Evolutionary conservation across 345 rosid species (phyloP), one percentile per base, ranked within the genome.

Genomic region (Ceriops tagal): DNA sequence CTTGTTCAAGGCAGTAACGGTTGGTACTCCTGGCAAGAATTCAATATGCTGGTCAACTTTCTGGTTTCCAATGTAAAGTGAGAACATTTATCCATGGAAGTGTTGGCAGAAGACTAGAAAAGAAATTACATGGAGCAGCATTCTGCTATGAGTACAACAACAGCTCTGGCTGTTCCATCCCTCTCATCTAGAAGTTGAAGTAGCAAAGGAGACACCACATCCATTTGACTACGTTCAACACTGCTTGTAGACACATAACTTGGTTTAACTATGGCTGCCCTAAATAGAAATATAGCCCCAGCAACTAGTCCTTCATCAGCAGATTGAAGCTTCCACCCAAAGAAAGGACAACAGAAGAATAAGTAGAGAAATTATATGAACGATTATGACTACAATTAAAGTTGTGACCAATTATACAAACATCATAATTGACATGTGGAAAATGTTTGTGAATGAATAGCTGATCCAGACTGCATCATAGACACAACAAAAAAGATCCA

Each of bases 111-210:
- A n/a, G 69, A 58, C 6, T 6, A 28, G 30, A 67, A 22, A 61
- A 71, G 75, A 68, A 30, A 63, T 43, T 88, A 93, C 97, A 81
- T 86, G 73, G 75, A 83, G 69, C 88, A 88, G 71, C 81, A 91
- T 73, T 91, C 98, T 75, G 93, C 96, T 52, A 93, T 70, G 37
- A 91, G 93, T 65, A 76, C 70, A 72, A 75, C 82, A 77, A 79
- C 84, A 71, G 97, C 92, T 84, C 84, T 88, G 76, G 93, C 90
- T 27, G 91, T 80, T 32, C 87, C 86, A 83, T 93, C 97, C 86
- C 86, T 75, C 84, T 90, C 92, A 68, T 93, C 97, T 63, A 93
- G 87, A 82, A 93, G 88, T 65, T 85, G 81, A 70, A 93, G 90
- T 78, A 93, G 77, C 31, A 77, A 49, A 28, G 89, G 85, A 67